phyloP scores from a whole-genome alignment of 2,329 filamentous ascomycete species.

The Ilyonectria destructans region DNA sequence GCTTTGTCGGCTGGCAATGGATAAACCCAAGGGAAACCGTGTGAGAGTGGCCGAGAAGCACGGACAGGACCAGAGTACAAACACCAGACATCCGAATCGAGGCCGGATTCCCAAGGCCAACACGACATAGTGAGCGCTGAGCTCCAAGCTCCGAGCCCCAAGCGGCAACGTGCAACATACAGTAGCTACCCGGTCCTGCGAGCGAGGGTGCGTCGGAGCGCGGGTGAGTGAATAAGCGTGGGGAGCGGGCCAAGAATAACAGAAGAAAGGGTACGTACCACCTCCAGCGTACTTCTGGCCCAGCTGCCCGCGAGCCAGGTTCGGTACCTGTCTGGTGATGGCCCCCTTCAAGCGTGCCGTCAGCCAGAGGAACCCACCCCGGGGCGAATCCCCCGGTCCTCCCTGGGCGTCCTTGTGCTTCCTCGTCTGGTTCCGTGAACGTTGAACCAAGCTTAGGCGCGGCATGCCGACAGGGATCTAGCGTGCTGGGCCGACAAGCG shows the following conservation, averaged over 20 bases:
- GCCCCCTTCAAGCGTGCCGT: slow-evolving; percentile 9
- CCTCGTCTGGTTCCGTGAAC: slow-evolving; percentile 44
- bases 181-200: slow-evolving; percentile 25
- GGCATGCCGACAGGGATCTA: slow-evolving; percentile 49
- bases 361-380: slow-evolving; percentile 15
- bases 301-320: background rate
- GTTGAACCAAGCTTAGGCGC: slow-evolving; percentile 53
- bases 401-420: slow-evolving; percentile 36
- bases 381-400: slow-evolving; percentile 29
- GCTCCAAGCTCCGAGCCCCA: slow-evolving; percentile 43
- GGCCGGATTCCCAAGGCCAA: slow-evolving; percentile 26
- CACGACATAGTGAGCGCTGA: slow-evolving; percentile 16
- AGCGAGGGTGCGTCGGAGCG: slow-evolving; percentile 33
- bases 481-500: slow-evolving; percentile 38
- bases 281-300: background rate
- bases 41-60: slow-evolving; percentile 26
- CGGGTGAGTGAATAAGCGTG: slow-evolving; percentile 32
- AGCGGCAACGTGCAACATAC: slow-evolving; percentile 45
- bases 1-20: slow-evolving; percentile 25
- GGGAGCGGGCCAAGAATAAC: slow-evolving; percentile 33
- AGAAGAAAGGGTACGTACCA: slow-evolving; percentile 9
- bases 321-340: slow-evolving; percentile 16
- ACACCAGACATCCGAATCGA: slow-evolving; percentile 17
- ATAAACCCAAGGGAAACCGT: slow-evolving; percentile 29
- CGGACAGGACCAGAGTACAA: slow-evolving; percentile 20